A percentile compares a stretch with the other conserved stretches of the same genome.
Evolutionary conservation across 352 stramenopile genomes (phyloP).

Genomic region (Phytopythium delawarense): DNA sequence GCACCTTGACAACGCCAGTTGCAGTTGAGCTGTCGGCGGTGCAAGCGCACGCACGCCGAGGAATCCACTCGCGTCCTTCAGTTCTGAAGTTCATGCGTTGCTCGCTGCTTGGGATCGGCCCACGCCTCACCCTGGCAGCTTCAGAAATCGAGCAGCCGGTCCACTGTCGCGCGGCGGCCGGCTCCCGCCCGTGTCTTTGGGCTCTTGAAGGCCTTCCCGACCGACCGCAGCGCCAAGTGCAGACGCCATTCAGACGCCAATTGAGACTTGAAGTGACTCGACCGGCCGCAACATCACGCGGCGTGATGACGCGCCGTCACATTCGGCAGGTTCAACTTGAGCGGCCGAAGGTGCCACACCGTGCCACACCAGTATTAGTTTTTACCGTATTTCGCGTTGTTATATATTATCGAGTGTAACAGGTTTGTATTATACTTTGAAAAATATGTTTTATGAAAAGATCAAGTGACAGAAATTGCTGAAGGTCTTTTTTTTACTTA

Average conservation of each 20-base stretch:
- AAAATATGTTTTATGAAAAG: no score
- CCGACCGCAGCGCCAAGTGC: no score
- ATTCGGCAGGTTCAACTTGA: no score
- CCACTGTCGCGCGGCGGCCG: neutral
- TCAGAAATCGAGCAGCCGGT: neutral
- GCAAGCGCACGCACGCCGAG: conserved; percentile 2
- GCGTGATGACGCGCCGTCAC: conserved; percentile 1
- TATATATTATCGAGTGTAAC: no score
- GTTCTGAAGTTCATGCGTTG: conserved; percentile 1
- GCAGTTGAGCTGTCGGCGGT: neutral
- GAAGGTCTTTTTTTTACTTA: no score
- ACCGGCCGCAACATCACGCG: neutral
- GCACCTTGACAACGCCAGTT: neutral
- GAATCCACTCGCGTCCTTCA: neutral
- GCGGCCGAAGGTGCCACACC: no score
- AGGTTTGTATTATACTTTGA: no score
- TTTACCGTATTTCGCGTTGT: no score
- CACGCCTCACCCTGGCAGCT: neutral
- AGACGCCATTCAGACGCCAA: no score
- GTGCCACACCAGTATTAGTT: no score
- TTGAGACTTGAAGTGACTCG: neutral
- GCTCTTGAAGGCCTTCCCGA: neutral
- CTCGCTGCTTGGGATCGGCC: neutral
- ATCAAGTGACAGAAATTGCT: no score
- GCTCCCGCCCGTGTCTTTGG: neutral